These are phyloP conservation scores for Pythium apleroticum DNA, from an alignment of 352 stramenopile genomes.

Conservation along the genomic window DNA sequence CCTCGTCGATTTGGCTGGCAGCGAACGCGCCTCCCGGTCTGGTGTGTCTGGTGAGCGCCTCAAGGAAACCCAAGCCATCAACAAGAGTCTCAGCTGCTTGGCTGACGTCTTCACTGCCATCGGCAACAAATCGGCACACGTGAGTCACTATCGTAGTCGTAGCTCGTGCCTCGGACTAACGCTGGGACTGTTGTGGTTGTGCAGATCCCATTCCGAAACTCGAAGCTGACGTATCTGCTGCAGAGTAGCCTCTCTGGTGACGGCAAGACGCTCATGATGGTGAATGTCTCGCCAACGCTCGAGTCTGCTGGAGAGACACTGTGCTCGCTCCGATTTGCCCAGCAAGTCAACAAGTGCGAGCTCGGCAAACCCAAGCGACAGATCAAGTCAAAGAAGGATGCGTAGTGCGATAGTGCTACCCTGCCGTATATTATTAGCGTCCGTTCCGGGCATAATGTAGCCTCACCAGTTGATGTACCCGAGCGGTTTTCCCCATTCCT, in stretches of 20 bases:
- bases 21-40: slow-evolving; percentile 77
- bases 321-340: slow-evolving; percentile 97
- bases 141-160: slow-evolving; percentile 24
- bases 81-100: slow-evolving; percentile 98
- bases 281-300: slow-evolving; percentile 95
- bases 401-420: background rate
- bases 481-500: slow-evolving; percentile 3
- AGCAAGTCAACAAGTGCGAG: slow-evolving; percentile 96
- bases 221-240: slow-evolving; percentile 98
- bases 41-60: slow-evolving; percentile 90
- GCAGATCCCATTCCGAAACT: slow-evolving; percentile 97
- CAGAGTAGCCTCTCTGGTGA: slow-evolving; percentile 97
- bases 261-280: slow-evolving; percentile 99
- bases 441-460: slow-evolving; percentile 9
- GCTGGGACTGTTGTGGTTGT: background rate
- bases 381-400: slow-evolving; percentile 78
- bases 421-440: slow-evolving; percentile 28
- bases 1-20: slow-evolving; percentile 80
- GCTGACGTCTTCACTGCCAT: slow-evolving; percentile 99
- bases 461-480: slow-evolving; percentile 5
- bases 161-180: background rate
- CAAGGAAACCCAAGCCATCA: slow-evolving; percentile 98
- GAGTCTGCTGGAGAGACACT: slow-evolving; percentile 96
- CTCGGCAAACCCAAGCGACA: slow-evolving; percentile 94
- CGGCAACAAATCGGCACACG: slow-evolving; percentile 93